A percentile compares a stretch with the other conserved stretches of the same genome.
phyloP scores from a whole-genome alignment of 2,329 filamentous ascomycete genomes.

The Exophiala lecanii-corni region DNA sequence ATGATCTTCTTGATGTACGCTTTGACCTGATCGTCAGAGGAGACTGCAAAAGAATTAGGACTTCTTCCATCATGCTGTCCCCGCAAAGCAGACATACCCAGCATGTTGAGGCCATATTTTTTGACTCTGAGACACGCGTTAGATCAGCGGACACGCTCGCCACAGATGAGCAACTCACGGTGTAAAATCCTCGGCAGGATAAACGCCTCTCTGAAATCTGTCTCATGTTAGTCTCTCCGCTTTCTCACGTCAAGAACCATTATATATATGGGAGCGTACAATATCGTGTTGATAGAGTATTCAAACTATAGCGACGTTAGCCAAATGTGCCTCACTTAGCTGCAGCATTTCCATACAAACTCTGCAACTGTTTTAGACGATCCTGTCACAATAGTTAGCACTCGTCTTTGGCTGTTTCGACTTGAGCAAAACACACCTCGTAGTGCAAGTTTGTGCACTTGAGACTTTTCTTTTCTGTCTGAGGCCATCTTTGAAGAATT shows the following conservation, averaged over 20 bases:
- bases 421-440: conserved; percentile 34
- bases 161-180: conserved; percentile 53
- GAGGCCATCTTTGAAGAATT: conserved; percentile 29
- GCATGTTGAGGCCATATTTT: conserved; percentile 99
- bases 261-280: conserved; percentile 59
- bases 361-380: conserved; percentile 86
- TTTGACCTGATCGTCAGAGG: conserved; percentile 95
- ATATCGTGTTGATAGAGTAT: conserved; percentile 95
- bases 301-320: too few species aligned
- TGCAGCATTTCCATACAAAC: too few species aligned
- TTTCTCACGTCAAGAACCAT: too few species aligned
- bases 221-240: conserved; percentile 7
- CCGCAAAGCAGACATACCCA: conserved; percentile 49
- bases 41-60: conserved; percentile 53
- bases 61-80: neutral
- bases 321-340: too few species aligned
- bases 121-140: conserved; percentile 59
- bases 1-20: conserved; percentile 99
- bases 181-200: conserved; percentile 95
- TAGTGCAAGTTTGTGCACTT: conserved; percentile 89
- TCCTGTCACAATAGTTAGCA: conserved; percentile 38
- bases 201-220: conserved; percentile 76
- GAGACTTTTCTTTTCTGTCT: conserved; percentile 63
- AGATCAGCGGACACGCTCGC: conserved; percentile 1
- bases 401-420: too few species aligned